Percentiles rank a stretch among this genome's conserved stretches.
These are phyloP conservation scores for Pholiota microspora DNA, from an alignment of 768 basidiomycete genomes.

Conservation along the genomic window DNA sequence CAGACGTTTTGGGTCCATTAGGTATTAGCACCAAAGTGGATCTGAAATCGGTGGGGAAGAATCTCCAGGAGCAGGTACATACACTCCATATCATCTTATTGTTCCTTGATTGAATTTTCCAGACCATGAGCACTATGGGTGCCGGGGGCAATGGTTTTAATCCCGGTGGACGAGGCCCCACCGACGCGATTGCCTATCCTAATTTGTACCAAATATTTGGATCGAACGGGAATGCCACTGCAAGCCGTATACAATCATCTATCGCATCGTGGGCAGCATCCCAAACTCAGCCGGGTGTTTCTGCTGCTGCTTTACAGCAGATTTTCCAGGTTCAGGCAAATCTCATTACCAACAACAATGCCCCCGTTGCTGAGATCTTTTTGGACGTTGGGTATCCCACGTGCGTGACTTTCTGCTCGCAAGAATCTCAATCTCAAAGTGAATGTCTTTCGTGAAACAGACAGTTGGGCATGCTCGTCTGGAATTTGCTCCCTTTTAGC, in stretches of 20 bases:
- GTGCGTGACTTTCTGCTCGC: slow-evolving; percentile 24
- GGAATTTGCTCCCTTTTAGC: slow-evolving; percentile 56
- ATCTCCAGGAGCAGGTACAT: slow-evolving; percentile 53
- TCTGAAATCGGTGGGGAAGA: slow-evolving; percentile 50
- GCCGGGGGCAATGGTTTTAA: slow-evolving; percentile 39
- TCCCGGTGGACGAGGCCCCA: slow-evolving; percentile 40
- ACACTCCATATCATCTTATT: neutral
- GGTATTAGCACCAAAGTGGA: slow-evolving; percentile 46
- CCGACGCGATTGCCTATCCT: slow-evolving; percentile 49
- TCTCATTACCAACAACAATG: slow-evolving; percentile 45
- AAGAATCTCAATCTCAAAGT: neutral
- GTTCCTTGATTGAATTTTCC: neutral
- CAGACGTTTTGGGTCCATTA: slow-evolving; percentile 38
- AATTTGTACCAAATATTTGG: slow-evolving; percentile 49
- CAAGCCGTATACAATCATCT: slow-evolving; percentile 34
- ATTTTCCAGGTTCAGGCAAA: slow-evolving; percentile 47
- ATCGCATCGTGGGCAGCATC: slow-evolving; percentile 41
- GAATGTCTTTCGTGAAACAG: slow-evolving; percentile 19
- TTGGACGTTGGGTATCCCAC: slow-evolving; percentile 44
- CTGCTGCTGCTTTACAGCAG: slow-evolving; percentile 36
- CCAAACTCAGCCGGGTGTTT: slow-evolving; percentile 38
- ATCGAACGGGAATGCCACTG: slow-evolving; percentile 27
- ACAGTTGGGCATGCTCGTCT: slow-evolving; percentile 46
- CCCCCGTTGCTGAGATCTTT: slow-evolving; percentile 47
- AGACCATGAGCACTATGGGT: slow-evolving; percentile 44